Conservation (phyloP, 495 filamentous ascomycete genomes). For the Lindgomyces ingoldianus region DNA sequence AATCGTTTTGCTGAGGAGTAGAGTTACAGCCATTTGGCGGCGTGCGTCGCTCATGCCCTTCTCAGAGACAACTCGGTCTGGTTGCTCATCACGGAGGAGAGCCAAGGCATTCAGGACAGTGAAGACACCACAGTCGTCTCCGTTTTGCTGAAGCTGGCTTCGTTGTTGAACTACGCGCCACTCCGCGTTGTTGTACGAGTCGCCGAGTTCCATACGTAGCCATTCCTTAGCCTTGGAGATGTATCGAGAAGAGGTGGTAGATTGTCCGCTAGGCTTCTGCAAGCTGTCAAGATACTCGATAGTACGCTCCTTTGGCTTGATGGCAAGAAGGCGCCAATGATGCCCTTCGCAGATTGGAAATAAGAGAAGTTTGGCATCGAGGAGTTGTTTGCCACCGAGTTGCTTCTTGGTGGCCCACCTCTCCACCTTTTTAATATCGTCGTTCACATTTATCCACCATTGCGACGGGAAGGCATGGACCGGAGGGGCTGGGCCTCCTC, state of each 20-base stretch:
- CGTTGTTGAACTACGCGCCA: conserved; percentile 55
- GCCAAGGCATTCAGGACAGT: conserved; percentile 40
- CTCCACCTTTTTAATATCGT: conserved; percentile 38
- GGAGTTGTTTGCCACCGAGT: conserved; percentile 53
- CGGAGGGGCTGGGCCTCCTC: conserved; percentile 50
- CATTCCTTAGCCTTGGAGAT: conserved; percentile 53
- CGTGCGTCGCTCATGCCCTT: conserved; percentile 35
- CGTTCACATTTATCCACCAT: conserved; percentile 65
- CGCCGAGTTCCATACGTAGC: conserved; percentile 61
- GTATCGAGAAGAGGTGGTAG: conserved; percentile 26
- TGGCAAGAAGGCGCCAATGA: conserved; percentile 70
- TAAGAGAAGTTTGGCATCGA: conserved; percentile 62
- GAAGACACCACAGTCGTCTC: conserved; percentile 80
- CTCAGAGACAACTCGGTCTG: conserved; percentile 9
- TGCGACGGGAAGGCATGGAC: conserved; percentile 71
- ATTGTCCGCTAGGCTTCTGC: conserved; percentile 34
- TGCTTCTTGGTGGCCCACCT: conserved; percentile 44
- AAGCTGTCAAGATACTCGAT: conserved; percentile 76
- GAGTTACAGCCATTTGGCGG: conserved; percentile 33
- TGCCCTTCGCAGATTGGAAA: conserved; percentile 57
- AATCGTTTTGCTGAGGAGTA: conserved; percentile 25
- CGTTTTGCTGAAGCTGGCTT: conserved; percentile 64
- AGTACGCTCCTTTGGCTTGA: conserved; percentile 62
- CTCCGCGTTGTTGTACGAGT: conserved; percentile 58
- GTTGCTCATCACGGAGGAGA: conserved; percentile 27